Base-by-base conservation (phyloP, 73 alveolate genomes). In the Paramecium tetraurelia region DNA sequence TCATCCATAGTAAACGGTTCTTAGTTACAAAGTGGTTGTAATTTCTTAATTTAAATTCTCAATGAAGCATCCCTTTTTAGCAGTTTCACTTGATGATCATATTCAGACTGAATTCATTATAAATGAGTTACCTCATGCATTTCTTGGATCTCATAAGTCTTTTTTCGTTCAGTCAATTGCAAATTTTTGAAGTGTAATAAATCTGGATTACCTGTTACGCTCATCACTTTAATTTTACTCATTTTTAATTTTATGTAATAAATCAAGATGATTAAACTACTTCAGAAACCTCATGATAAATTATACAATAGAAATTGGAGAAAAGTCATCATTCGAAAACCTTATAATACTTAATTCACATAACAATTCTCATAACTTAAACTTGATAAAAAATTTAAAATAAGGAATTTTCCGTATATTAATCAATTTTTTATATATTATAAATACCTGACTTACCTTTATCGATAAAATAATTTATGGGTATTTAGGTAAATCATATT, bases 181-280 rank as follows among this genome's bases (percentile, higher is more conserved):
- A 72, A 21, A 40, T 59, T 44, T 63, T 80, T 80, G 24, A 44
- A 80, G 41, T 80, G 75, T 27, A 80, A 22, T 18, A 80, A 48
- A 24, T 80, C 90, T n/a, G 90, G 90, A 80, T 80, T 41, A 35
- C 90, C 90, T 44, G 90, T 41, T 46, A 80, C 90, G 31, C 90
- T 46, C 46, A 80, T 46, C 33, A 80, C 75, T 46, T 80, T 80
- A 11, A 80, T 80, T 72, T 72, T 72, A 72, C 86, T 72, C 86
- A 72, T 72, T 72, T 53, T 53, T 53, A 53, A 53, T 53, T 53
- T 53, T 53, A 53, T 53, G 69, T 53, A 53, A 53, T 53, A 53
- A 53, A 53, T n/a, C 21, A 16, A 18, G 31, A 53, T 53, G 35
- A 53, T 53, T 0, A 18, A 53, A 6, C 69, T 53, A 53, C 69